Conservation (phyloP, 352 stramenopile genomes). For the Pythium phragmiticola region DNA sequence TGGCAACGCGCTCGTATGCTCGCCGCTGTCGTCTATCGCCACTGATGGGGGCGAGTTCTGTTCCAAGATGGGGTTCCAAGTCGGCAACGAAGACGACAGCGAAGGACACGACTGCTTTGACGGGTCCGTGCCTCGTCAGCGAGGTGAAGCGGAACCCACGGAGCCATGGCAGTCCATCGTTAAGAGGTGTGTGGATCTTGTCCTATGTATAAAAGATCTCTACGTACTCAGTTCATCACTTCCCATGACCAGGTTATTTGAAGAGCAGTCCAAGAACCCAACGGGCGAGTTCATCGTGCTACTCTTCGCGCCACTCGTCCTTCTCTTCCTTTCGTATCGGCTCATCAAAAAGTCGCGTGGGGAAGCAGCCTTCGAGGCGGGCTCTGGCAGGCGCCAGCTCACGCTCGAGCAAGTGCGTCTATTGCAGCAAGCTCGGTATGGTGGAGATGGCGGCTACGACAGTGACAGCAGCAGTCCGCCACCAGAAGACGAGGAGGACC, state of each 20-base stretch:
- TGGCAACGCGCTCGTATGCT: conserved; percentile 81
- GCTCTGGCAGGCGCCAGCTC: conserved; percentile 34
- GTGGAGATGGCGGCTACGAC: conserved; percentile 45
- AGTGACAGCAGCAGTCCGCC: conserved; percentile 39
- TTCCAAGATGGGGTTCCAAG: conserved; percentile 77
- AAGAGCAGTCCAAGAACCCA: conserved; percentile 71
- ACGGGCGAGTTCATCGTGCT: conserved; percentile 62
- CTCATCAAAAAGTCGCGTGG: conserved; percentile 47
- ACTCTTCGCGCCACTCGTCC: conserved; percentile 56
- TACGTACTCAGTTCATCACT: background rate
- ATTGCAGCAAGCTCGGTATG: conserved; percentile 72
- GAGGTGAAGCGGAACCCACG: conserved; percentile 51
- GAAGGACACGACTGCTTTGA: conserved; percentile 84
- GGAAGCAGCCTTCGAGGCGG: conserved; percentile 30
- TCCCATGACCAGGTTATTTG: conserved; percentile 37
- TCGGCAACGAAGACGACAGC: conserved; percentile 55
- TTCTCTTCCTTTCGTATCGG: conserved; percentile 50
- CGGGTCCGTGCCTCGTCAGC: conserved; percentile 59
- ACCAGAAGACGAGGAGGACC: conserved; percentile 19
- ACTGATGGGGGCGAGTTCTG: conserved; percentile 63
- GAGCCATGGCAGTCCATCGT: conserved; percentile 59
- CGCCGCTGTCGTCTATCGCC: conserved; percentile 59
- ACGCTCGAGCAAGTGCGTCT: conserved; percentile 68
- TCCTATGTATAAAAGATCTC: background rate
- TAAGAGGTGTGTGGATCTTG: conserved; percentile 28